Conservation (phyloP, 306 rosid species). For the Corylus avellana region DNA sequence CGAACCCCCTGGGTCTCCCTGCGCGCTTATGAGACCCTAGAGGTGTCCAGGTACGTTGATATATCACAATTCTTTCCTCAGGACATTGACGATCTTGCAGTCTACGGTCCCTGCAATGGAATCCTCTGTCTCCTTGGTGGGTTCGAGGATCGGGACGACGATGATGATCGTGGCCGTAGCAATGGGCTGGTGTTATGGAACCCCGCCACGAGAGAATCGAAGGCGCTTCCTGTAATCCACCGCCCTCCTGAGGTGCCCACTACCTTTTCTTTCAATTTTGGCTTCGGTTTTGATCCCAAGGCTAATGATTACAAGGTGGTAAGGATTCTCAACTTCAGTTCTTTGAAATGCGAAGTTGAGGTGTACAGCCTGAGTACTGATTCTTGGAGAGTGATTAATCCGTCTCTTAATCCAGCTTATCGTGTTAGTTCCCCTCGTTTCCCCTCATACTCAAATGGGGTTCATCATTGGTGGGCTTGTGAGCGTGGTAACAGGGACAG, state of each 20-base stretch:
- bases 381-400: slow-evolving; percentile 3
- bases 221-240: background rate
- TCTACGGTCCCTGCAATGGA: slow-evolving; percentile 6
- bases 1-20: background rate
- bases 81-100: background rate
- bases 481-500: background rate
- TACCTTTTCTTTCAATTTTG: background rate
- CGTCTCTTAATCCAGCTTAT: background rate
- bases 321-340: background rate
- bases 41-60: background rate
- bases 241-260: background rate
- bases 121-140: background rate
- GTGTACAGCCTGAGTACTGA: background rate
- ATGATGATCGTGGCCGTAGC: background rate
- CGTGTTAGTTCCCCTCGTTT: background rate
- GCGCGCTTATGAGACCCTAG: background rate
- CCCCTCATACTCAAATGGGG: slow-evolving; percentile 2
- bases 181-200: background rate
- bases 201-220: slow-evolving; percentile 6
- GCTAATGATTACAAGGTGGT: background rate
- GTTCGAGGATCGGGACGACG: background rate
- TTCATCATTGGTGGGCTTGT: background rate
- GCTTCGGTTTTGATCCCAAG: slow-evolving; percentile 3
- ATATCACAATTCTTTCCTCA: background rate
- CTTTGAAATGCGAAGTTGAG: background rate